These are phyloP conservation scores for Salix brachista DNA, from an alignment of 345 rosid species.

Conservation along the genomic window DNA sequence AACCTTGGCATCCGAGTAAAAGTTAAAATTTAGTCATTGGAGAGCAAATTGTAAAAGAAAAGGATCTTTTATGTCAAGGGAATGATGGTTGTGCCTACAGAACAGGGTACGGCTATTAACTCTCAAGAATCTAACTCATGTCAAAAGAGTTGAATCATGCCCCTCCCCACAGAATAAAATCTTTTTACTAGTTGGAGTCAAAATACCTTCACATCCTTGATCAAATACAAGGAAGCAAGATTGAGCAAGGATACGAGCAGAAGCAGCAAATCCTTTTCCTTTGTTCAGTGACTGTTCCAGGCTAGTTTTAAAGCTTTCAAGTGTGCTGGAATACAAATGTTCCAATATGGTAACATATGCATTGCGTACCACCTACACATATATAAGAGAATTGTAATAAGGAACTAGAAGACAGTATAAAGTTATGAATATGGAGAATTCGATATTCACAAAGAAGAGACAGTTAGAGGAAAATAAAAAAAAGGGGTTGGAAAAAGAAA, in stretches of 20 bases:
- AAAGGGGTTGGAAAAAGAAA: not conserved
- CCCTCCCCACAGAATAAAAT: not conserved
- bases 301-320: slow-evolving; percentile 45
- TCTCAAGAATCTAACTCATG: no score
- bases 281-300: slow-evolving; percentile 44
- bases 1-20: no score
- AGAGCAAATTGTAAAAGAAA: no score
- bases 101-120: no score
- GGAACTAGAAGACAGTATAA: not conserved
- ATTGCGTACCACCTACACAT: slow-evolving; percentile 47
- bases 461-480: no score
- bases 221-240: slow-evolving; percentile 59
- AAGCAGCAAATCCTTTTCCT: slow-evolving; percentile 67
- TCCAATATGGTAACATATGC: slow-evolving; percentile 51
- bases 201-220: slow-evolving; percentile 56
- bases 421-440: no score
- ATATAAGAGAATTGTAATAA: not conserved
- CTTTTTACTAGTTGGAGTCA: not conserved
- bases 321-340: slow-evolving; percentile 50
- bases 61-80: no score
- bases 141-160: no score
- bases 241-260: slow-evolving; percentile 41
- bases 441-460: not conserved
- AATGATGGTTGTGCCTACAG: no score
- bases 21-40: no score